These are phyloP conservation scores for Ceriops decandra DNA, from an alignment of 345 rosid genomes.

Conservation along the genomic window DNA sequence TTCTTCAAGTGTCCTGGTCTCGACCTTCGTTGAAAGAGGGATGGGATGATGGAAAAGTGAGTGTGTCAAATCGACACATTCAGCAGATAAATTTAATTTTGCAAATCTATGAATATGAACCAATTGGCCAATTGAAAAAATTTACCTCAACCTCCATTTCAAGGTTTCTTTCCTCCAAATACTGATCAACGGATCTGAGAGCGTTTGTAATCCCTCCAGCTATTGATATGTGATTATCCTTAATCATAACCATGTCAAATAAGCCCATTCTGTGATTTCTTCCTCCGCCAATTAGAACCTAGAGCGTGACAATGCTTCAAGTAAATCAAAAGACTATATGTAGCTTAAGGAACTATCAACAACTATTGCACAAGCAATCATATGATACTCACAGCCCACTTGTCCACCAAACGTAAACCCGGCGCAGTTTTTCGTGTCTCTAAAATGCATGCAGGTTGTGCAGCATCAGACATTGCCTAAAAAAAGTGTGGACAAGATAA, in stretches of 20 bases:
- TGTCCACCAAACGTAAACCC: constrained; percentile 81
- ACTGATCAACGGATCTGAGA: constrained; percentile 66
- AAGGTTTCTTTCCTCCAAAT: constrained; percentile 58
- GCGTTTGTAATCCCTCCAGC: constrained; percentile 84
- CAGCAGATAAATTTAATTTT: constrained; percentile 3
- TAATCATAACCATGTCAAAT: constrained; percentile 96
- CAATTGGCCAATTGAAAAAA: background rate
- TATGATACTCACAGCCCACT: constrained; percentile 77
- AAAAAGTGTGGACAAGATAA: constrained; percentile 20
- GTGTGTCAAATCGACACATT: background rate
- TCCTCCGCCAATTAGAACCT: constrained; percentile 98
- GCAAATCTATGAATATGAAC: background rate
- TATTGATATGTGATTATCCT: constrained; percentile 93
- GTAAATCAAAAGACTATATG: constrained; percentile 24
- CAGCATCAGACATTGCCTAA: constrained; percentile 95
- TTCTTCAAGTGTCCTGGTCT: constrained; percentile 84
- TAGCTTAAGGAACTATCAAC: constrained; percentile 6
- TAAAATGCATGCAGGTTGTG: constrained; percentile 72
- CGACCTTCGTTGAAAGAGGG: constrained; percentile 47
- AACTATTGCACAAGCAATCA: constrained; percentile 16
- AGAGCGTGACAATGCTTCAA: constrained; percentile 22
- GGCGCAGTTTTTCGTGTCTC: constrained; percentile 99
- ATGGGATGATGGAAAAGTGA: background rate
- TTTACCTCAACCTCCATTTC: constrained; percentile 94
- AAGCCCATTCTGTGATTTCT: constrained; percentile 91